Base-by-base conservation (phyloP, 352 stramenopile genomes). In the Thraustochytrium striatum region DNA sequence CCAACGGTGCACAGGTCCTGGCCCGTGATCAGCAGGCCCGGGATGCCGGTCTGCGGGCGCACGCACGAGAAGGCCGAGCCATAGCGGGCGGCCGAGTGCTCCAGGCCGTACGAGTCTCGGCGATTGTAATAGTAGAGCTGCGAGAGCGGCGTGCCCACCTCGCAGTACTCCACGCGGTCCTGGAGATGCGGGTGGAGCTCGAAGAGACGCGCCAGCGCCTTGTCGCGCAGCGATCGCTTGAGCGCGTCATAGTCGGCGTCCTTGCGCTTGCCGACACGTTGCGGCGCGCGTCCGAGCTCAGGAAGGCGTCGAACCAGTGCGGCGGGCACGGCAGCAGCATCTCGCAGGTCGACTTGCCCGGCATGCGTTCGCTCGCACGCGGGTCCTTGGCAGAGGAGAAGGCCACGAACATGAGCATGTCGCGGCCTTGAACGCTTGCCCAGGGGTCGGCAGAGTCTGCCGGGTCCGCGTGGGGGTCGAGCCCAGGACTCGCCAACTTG, bases 351-450 rank as follows among this genome's bases (percentile, higher is more conserved):
- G 8, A 44, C 30, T 79, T 79, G 33, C 69, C 69, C 39, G 55
- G 69, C n/a, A 39, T 8, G 30, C 9, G 19, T 5, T 78, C 9
- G 19, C 28, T 21, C 39, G 44, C 47, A 25, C 25, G 35, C 11
- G 69, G 69, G 35, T 79, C 69, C 69, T 79, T 79, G 11, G 44
- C 57, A n/a, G 19, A 59, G 33, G 69, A 47, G n/a, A 79, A 79
- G 7, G 39, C 69, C 11, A 79, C 30, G 69, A 79, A 79, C 5
- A 79, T 11, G 58, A 79, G 69, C 69, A 79, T 79, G 11, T 79
- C 55, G 8, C 13, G 9, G 16, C 43, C 69, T 33, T 68, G 33
- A 33, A 72, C 47, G 58, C 8, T 28, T 8, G 19, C 9, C 47
- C 47, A 55, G 25, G 47, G 47, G 25, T 55, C 47, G 47, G 16